Base-by-base conservation (phyloP, 768 basidiomycete species). In the Leccinellum luteum region DNA sequence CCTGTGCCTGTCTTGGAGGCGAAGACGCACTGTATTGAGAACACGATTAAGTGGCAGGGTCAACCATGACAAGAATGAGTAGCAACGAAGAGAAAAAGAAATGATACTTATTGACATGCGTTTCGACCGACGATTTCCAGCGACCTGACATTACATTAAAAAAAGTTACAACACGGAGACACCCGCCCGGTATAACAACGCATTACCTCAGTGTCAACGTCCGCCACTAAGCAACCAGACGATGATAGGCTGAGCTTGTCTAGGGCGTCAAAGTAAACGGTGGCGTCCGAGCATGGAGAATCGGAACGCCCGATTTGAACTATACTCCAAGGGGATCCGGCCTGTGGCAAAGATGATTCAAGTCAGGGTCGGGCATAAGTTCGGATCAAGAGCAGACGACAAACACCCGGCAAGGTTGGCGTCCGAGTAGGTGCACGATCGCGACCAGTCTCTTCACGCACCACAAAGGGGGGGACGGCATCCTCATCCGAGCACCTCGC, bases 251-350 rank as follows among this genome's bases (percentile, higher is more conserved):
- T 55, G 13, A 63, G 15, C 17, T 55, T 52, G 13, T 68, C 68
- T 31, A 70, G 6, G 19, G 66, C 62, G 25, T 66, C 62, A 55
- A 66, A 70, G 54, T 70, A 68, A n/a, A 70, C 31, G 0, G 68
- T 70, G 27, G 43, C 52, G 14, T 56, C 50, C 1, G 69, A 67
- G 19, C 15, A 23, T 4, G 59, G 50, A 23, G 54, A 60, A 47
- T 52, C 54, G 43, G 21, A 59, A 55, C 55, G 57, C 10, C 6
- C 21, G 27, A 34, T 28, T 27, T 51, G 27, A 41, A 41, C 38
- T 41, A n/a, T 41, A 41, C 28, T 10, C 14, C 45, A 28, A 44
- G 34, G 48, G 44, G 52, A 45, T 41, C 56, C 53, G 47, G 45
- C 55, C 58, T 59, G 62, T 44, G 54, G 25, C 27, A 43, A 2